Base-by-base conservation (phyloP, 768 basidiomycete species). In the Termitomyces sp. region DNA sequence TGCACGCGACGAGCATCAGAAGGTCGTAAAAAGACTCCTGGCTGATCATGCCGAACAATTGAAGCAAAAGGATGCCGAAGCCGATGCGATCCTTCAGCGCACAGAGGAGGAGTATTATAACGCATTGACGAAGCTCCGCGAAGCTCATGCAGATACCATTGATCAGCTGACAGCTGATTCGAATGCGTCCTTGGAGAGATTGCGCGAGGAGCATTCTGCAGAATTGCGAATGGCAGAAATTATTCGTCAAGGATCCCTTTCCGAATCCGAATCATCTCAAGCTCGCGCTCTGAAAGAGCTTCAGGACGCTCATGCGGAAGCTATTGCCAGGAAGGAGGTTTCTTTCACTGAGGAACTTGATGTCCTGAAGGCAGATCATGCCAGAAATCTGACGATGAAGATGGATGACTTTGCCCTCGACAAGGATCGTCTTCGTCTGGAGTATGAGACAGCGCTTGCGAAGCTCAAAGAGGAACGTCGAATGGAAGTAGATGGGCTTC, bases 41-140 rank as follows among this genome's bases (percentile, higher is more conserved):
- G 72, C 75, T 1, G 86, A 84, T 52, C 86, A 90, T 63, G 73
- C 77, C 14, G 81, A 81, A 52, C 63, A 68, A 10, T 67, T 85
- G 58, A 86, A 85, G 70, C 76, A 78, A 68, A 84, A 83, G 68
- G 85, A 87, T 44, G 84, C 83, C 11, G 77, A 82, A 59, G 71
- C 81, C 28, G 77, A 83, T 6, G 73, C 78, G 13, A 73, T 77
- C 41, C 78, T 90, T 14, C 83, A 84, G 59, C 80, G 78, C 52
- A 90, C 87, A 6, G 88, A 90, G 65, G 90, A 87, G 64, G 87
- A 92, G 66, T 92, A 91, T 65, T 90, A 92, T 68, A 85, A 91
- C 57, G 85, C 84, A 22, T 74, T 94, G 43, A 88, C 85, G 14
- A 89, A 88, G 63, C 80, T 93, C 49, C 87, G 90, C 44, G 75